Conservation (phyloP, 139 green algal species). For the Picochlorum sp. region DNA sequence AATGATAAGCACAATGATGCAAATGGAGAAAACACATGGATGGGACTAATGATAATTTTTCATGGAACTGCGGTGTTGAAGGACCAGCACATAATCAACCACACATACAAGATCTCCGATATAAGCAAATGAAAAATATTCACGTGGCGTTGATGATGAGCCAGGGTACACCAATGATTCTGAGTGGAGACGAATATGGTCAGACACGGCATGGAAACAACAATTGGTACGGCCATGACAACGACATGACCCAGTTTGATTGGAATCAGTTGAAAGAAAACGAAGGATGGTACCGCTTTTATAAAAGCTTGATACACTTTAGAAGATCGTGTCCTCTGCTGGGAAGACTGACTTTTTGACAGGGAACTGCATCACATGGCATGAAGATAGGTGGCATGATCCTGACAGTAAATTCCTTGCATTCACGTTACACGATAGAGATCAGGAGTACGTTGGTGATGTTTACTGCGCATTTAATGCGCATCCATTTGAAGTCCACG, state of each 20-base stretch:
- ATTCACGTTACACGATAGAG: constrained; percentile 81
- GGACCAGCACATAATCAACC: constrained; percentile 61
- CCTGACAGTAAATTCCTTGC: constrained; percentile 84
- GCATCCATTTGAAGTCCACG: constrained; percentile 64
- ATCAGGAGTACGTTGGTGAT: constrained; percentile 39
- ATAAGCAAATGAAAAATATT: constrained; percentile 88
- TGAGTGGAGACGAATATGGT: constrained; percentile 39
- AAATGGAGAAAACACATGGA: constrained; percentile 74
- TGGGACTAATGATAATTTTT: constrained; percentile 95
- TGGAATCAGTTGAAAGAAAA: constrained; percentile 44
- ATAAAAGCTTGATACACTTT: constrained; percentile 69
- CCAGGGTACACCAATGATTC: constrained; percentile 91
- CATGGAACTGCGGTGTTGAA: constrained; percentile 96
- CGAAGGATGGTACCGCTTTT: constrained; percentile 35
- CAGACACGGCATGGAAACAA: constrained; percentile 89
- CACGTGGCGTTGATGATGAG: constrained; percentile 78
- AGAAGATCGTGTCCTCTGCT: constrained; percentile 71
- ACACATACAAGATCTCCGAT: constrained; percentile 33
- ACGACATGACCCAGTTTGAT: constrained; percentile 60
- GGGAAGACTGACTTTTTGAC: constrained; percentile 61
- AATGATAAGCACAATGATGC: constrained; percentile 76
- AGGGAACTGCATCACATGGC: constrained; percentile 86
- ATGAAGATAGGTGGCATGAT: constrained; percentile 93
- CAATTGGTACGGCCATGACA: constrained; percentile 99
- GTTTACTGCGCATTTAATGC: constrained; percentile 92